Percentiles rank a stretch among this genome's conserved stretches.
phyloP scores from a whole-genome alignment of 306 rosid genomes.

The Dalbergia cochinchinensis region DNA sequence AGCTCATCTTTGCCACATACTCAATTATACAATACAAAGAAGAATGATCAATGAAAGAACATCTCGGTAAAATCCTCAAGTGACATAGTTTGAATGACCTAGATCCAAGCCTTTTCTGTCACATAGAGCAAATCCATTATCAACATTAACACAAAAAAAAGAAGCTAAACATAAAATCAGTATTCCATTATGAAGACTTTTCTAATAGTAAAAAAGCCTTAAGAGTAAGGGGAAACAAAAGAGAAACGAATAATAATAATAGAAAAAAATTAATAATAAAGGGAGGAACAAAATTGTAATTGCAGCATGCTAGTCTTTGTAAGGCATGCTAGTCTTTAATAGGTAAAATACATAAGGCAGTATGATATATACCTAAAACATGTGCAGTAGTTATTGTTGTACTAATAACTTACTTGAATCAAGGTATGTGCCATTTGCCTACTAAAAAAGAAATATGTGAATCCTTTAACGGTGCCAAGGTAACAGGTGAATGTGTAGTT shows the following conservation, averaged over 20 bases:
- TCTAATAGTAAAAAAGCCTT: too few relatives aligned
- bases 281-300: too few relatives aligned
- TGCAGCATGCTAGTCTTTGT: too few relatives aligned
- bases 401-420: not conserved
- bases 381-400: not conserved
- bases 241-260: too few relatives aligned
- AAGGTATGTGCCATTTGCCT: too few relatives aligned
- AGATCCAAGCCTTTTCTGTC: conserved; percentile 37
- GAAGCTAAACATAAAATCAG: too few relatives aligned
- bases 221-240: too few relatives aligned
- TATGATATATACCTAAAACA: not conserved
- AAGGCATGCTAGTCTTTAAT: conserved; percentile 15
- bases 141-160: conserved; percentile 21
- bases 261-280: too few relatives aligned
- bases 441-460: too few relatives aligned
- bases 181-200: too few relatives aligned
- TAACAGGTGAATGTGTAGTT: conserved; percentile 67
- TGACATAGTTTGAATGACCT: conserved; percentile 34
- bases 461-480: too few relatives aligned
- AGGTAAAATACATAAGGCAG: not conserved
- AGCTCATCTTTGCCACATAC: not conserved
- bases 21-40: conserved; percentile 28
- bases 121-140: conserved; percentile 23
- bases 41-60: conserved; percentile 34
- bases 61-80: conserved; percentile 41